Conservation (phyloP, 2,329 filamentous ascomycete genomes). For the Colletotrichum liriopes region DNA sequence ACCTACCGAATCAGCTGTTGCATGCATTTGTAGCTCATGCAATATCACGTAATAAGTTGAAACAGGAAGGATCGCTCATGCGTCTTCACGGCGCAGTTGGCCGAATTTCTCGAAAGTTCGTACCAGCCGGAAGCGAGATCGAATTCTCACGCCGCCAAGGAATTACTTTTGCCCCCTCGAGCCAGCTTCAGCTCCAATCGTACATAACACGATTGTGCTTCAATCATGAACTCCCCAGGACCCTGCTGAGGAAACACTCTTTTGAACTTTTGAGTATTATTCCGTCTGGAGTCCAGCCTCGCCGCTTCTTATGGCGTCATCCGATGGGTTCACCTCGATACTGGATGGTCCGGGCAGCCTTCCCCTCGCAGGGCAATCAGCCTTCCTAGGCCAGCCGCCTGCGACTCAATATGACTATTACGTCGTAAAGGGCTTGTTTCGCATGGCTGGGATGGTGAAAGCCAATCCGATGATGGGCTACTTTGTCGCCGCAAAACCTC, state of each 20-base stretch:
- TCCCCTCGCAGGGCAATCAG: slow-evolving; percentile 27
- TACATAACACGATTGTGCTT: background rate
- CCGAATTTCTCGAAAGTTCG: background rate
- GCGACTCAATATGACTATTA: slow-evolving; percentile 36
- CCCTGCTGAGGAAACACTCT: background rate
- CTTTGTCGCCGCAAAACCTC: slow-evolving; percentile 42
- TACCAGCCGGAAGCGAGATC: background rate
- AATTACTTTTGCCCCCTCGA: background rate
- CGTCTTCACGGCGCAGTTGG: background rate
- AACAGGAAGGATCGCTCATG: slow-evolving; percentile 7
- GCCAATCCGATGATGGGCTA: slow-evolving; percentile 45
- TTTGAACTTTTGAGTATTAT: background rate
- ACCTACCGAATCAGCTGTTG: background rate
- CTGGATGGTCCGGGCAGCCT: slow-evolving; percentile 24
- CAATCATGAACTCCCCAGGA: background rate
- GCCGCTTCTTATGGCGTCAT: slow-evolving; percentile 22
- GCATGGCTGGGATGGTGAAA: slow-evolving; percentile 37
- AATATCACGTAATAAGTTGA: background rate
- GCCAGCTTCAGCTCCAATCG: background rate
- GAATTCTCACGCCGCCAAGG: background rate
- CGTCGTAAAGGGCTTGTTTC: slow-evolving; percentile 31
- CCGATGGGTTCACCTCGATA: slow-evolving; percentile 15
- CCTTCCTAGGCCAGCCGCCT: slow-evolving; percentile 34
- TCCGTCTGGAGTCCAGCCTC: background rate
- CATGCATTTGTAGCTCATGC: background rate